Evolutionary conservation across 2,329 filamentous ascomycete genomes (phyloP), one percentile per base, ranked within the genome.

Genomic region (Diaporthe helianthi): DNA sequence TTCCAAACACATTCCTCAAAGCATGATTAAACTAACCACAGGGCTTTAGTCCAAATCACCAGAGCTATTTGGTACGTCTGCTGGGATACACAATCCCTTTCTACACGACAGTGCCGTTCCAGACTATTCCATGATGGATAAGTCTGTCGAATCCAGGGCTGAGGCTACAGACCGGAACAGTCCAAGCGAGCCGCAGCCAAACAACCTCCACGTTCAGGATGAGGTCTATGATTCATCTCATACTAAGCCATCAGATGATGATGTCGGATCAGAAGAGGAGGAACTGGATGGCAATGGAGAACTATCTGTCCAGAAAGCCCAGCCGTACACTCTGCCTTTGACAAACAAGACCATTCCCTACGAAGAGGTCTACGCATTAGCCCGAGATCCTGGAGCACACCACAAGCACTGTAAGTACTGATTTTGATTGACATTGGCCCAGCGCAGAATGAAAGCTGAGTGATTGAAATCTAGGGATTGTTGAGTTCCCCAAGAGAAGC

Each of bases 401-500:
- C 12, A 31, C 7, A 61, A 61, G 38, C 38, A 61, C 38, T 61
- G 38, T 61, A 31, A 47, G 55, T 17, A n/a, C n/a, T n/a, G n/a
- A n/a, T n/a, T n/a, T n/a, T n/a, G n/a, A n/a, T n/a, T n/a, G n/a
- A n/a, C n/a, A n/a, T n/a, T n/a, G n/a, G n/a, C n/a, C n/a, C n/a
- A n/a, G n/a, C n/a, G n/a, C n/a, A n/a, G n/a, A n/a, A n/a, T n/a
- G n/a, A n/a, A n/a, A n/a, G n/a, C n/a, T n/a, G n/a, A n/a, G n/a
- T n/a, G n/a, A n/a, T 17, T 1, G 12, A 3, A 22, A 15, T 13
- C 7, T 26, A 60, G 55, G 55, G 55, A 60, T 60, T n/a, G 1
- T 60, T 8, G 38, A 58, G 36, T n/a, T 26, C 15, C 36, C 53
- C 5, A 17, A 60, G 38, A 15, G 10, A 4, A 9, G 38, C 19